phyloP scores from a whole-genome alignment of 1,284 basidiomycete species.

The Heterobasidion occidentale region DNA sequence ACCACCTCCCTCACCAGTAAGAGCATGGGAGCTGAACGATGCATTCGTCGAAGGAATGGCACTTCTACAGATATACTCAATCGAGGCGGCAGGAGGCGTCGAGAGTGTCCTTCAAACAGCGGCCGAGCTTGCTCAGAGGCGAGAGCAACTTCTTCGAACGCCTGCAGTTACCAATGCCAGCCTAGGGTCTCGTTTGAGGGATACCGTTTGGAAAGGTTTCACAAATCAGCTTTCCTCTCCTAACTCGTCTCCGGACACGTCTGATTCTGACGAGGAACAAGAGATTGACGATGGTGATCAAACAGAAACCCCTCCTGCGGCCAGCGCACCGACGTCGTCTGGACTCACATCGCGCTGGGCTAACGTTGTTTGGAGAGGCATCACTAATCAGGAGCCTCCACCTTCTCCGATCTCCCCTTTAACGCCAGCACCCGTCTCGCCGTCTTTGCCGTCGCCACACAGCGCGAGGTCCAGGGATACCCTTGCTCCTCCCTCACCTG shows the following conservation, averaged over 20 bases:
- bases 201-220: slow-evolving; percentile 64
- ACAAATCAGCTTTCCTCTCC: slow-evolving; percentile 38
- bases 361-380: slow-evolving; percentile 60
- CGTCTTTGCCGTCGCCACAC: slow-evolving; percentile 22
- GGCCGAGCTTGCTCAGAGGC: slow-evolving; percentile 45
- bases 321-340: slow-evolving; percentile 12
- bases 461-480: slow-evolving; percentile 9
- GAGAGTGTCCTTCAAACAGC: slow-evolving; percentile 64
- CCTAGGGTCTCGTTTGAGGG: slow-evolving; percentile 47
- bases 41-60: slow-evolving; percentile 60
- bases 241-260: slow-evolving; percentile 27
- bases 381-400: slow-evolving; percentile 64
- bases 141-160: slow-evolving; percentile 30
- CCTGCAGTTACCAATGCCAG: slow-evolving; percentile 27
- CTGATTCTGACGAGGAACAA: slow-evolving; percentile 24
- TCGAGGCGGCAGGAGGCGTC: slow-evolving; percentile 57
- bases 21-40: slow-evolving; percentile 49
- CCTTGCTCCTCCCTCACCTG: slow-evolving; percentile 9
- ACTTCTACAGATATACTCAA: slow-evolving; percentile 55
- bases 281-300: slow-evolving; percentile 27
- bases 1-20: slow-evolving; percentile 35
- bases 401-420: slow-evolving; percentile 34
- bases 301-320: slow-evolving; percentile 18
- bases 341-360: slow-evolving; percentile 49
- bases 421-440: slow-evolving; percentile 20